Evolutionary conservation across 129 eudicot species (phyloP).

Genomic region (Erigeron canadensis): DNA sequence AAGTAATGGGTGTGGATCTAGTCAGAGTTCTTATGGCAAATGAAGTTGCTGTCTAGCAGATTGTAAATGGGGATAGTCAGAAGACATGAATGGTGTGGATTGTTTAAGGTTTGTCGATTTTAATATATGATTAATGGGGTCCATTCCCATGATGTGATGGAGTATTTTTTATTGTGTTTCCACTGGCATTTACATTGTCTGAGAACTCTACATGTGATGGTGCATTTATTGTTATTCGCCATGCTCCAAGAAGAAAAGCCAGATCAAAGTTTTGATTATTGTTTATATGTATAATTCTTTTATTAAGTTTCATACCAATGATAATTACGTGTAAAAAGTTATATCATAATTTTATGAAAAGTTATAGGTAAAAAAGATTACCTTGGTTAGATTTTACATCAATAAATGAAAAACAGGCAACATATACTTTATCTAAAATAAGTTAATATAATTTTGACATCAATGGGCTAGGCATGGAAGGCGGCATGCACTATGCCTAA

Average conservation of each 20-base stretch:
- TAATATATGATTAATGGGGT: constrained; percentile 19
- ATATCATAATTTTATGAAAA: no score
- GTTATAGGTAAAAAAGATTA: no score
- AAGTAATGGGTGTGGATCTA: constrained; percentile 28
- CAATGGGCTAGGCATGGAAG: no score
- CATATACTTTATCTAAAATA: no score
- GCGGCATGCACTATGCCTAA: no score
- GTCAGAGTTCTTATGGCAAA: constrained; percentile 31
- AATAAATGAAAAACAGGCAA: no score
- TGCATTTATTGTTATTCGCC: constrained; percentile 4
- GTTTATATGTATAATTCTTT: not conserved
- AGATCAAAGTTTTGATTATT: not conserved
- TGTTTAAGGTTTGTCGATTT: constrained; percentile 26
- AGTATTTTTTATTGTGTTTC: constrained; percentile 9
- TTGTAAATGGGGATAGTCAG: constrained; percentile 28
- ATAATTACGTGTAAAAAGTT: no score
- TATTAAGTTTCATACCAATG: no score
- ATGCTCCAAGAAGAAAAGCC: constrained; percentile 2
- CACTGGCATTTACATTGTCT: constrained; percentile 5
- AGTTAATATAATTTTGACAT: no score
- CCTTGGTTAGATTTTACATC: no score
- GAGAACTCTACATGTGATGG: constrained; percentile 29
- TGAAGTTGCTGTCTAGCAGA: constrained; percentile 15
- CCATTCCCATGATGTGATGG: constrained; percentile 18
- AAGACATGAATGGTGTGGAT: constrained; percentile 32